Base-by-base conservation (phyloP, 441 rosid species). In the Metrosideros polymorpha region DNA sequence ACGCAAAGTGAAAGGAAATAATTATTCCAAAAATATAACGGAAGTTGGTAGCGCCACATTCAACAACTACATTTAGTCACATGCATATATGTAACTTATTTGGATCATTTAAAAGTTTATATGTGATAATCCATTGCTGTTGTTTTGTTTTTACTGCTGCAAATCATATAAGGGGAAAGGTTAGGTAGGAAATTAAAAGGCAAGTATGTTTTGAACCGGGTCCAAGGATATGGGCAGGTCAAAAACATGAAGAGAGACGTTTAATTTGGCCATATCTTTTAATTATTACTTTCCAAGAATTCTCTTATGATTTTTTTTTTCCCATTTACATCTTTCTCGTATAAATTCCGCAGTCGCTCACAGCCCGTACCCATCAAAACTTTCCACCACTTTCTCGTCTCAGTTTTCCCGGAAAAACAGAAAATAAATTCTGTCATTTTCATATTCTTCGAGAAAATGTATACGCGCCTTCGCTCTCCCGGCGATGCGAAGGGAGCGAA, bases 151-250 rank as follows among this genome's bases (percentile, higher is more conserved):
- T 45, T 45, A 10, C 9, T 45, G 9, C 9, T 27, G 0, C 63
- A n/a, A 57, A 4, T n/a, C 32, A n/a, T 14, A 29, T 29, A 6
- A 30, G 29, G 2, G 0, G 3, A 59, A 59, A 0, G 30, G 29
- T 59, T 6, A 59, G 19, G 6, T 29, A 0, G 5, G 7, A 59
- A 59, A 59, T 29, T 29, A 29, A 59, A 32, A 29, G 39, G 71
- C 71, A 14, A 59, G 71, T 3, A 14, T 29, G 14, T 59, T 22
- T 59, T 56, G 12, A 56, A 56, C 17, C n/a, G 17, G 17, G 30
- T n/a, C 27, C 17, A 27, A 57, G 32, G 27, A 27, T 27, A 57
- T 27, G 63, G n/a, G n/a, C n/a, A n/a, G n/a, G n/a, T n/a, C n/a
- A n/a, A n/a, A n/a, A n/a, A n/a, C n/a, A n/a, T 45, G 47, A 45